Base-by-base conservation (phyloP, 106 monocot species). In the Apostasia ramifera region DNA sequence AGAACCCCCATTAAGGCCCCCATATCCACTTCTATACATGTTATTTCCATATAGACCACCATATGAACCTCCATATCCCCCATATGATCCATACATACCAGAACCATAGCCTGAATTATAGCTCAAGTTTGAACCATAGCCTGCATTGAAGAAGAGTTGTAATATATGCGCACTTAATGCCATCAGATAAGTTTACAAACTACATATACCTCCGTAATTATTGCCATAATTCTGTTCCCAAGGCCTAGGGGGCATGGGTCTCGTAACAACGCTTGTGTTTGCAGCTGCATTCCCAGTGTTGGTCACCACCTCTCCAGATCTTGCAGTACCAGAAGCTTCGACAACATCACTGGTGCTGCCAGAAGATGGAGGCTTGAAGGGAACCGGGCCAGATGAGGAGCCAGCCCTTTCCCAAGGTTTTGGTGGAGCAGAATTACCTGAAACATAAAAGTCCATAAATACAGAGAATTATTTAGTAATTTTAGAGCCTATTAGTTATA, bases 241-340 rank as follows among this genome's bases (percentile, higher is more conserved):
- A n/a, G 98, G 90, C 62, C 98, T 90, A 57, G 79, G n/a, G 1
- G 93, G 93, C 9, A 94, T 64, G 45, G 93, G 77, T 59, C 93
- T 87, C 11, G 73, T 53, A 51, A 92, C 53, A 71, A 79, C 42
- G 50, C 66, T 87, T 42, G 15, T 56, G 53, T 73, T 82, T 69
- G 46, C 52, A 8, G 75, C 56, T 61, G 65, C 74, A 55, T 70
- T 73, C 44, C 81, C 71, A n/a, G 74, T 54, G 61, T 49, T 75
- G 47, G 89, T 44, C 53, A 89, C 84, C 56, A 87, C 63, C 70
- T 99, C 93, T 55, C 98, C 98, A 51, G 97, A 92, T 66, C 85
- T 92, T 53, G 98, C 81, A 37, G 90, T 90, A 37, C 98, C 98
- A 12, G 98, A 99, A 48, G 90, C 76, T 80, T 99, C 93, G 55